These are phyloP conservation scores for Acacia melanoxylon DNA, from an alignment of 306 rosid species.

Conservation along the genomic window DNA sequence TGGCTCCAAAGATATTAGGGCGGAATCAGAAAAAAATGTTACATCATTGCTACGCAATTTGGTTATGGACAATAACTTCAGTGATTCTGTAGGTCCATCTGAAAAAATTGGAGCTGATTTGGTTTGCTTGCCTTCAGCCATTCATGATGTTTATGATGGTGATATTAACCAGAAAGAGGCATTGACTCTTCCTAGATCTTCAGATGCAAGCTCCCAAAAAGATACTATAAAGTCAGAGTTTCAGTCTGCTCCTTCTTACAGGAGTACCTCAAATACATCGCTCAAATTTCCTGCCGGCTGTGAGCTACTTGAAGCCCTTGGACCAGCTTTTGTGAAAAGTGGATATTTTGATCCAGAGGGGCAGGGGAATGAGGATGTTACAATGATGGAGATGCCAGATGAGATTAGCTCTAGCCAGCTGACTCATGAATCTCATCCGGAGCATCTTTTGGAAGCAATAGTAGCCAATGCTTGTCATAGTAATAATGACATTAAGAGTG, in stretches of 20 bases:
- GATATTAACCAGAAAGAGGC: slow-evolving; percentile 38
- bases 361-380: slow-evolving; percentile 47
- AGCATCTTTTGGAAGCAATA: slow-evolving; percentile 92
- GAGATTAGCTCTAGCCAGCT: slow-evolving; percentile 57
- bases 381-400: slow-evolving; percentile 51
- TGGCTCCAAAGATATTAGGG: slow-evolving; percentile 48
- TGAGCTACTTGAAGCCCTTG: slow-evolving; percentile 96
- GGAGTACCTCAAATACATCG: slow-evolving; percentile 43
- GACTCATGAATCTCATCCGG: slow-evolving; percentile 63
- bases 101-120: slow-evolving; percentile 47
- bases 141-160: slow-evolving; percentile 47
- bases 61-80: slow-evolving; percentile 26
- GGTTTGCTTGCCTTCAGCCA: slow-evolving; percentile 50
- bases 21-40: slow-evolving; percentile 36
- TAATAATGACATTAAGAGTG: slow-evolving; percentile 56
- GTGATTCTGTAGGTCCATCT: slow-evolving; percentile 36
- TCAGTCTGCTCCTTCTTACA: slow-evolving; percentile 34
- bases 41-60: slow-evolving; percentile 35
- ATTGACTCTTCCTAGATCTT: slow-evolving; percentile 40
- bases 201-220: slow-evolving; percentile 46
- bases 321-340: slow-evolving; percentile 71
- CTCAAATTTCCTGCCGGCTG: slow-evolving; percentile 88
- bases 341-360: slow-evolving; percentile 49
- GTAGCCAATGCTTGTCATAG: slow-evolving; percentile 71
- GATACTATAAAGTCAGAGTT: slow-evolving; percentile 39